A percentile compares a stretch with the other conserved stretches of the same genome.
Conservation (phyloP, 2,329 filamentous ascomycete genomes). For the Pyrenochaeta sp. region DNA sequence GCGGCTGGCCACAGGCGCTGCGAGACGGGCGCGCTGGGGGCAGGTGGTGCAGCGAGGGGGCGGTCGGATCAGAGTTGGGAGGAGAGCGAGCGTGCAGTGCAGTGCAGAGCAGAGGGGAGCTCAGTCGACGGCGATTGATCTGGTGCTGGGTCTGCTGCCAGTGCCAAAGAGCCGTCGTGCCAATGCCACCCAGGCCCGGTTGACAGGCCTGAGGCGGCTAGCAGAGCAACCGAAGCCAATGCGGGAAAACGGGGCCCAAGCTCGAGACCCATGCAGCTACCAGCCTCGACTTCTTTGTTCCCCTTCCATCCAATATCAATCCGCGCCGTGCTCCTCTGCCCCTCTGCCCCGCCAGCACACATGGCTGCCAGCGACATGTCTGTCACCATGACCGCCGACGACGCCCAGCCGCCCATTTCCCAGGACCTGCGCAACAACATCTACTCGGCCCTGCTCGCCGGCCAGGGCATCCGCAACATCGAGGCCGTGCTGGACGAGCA, state of each 20-base stretch:
- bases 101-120: neutral
- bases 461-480: conserved; percentile 62
- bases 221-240: conserved; percentile 16
- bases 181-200: conserved; percentile 4
- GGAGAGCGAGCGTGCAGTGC: neutral
- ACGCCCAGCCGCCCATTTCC: conserved; percentile 53
- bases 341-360: neutral
- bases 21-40: no score
- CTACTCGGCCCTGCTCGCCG: conserved; percentile 56
- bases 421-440: conserved; percentile 50
- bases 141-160: no score
- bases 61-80: neutral
- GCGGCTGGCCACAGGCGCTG: no score
- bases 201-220: conserved; percentile 23
- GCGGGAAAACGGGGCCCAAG: conserved; percentile 14
- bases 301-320: conserved; percentile 20
- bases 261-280: conserved; percentile 1
- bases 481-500: conserved; percentile 62
- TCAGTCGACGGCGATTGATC: no score
- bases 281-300: no score
- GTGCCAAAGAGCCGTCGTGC: neutral
- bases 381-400: conserved; percentile 40
- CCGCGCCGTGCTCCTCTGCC: neutral
- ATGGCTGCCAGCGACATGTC: conserved; percentile 7
- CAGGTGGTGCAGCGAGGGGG: neutral